Evolutionary conservation across 2,329 filamentous ascomycete genomes (phyloP), one percentile per base, ranked within the genome.

Genomic region (Chaetomium olivaceum): DNA sequence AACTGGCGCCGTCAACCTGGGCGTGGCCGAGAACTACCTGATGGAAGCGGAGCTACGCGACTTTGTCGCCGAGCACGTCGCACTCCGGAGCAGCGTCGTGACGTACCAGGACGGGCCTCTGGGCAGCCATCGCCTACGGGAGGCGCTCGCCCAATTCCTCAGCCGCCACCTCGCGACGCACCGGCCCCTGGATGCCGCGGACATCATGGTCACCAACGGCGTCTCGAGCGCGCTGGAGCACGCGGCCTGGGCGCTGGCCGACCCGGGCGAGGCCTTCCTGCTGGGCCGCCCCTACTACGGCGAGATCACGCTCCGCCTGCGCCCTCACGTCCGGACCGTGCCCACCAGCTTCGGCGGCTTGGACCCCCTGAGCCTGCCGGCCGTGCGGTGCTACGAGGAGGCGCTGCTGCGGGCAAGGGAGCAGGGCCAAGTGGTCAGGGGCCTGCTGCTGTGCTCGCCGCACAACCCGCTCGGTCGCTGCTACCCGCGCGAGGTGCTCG

Each of bases 201-300:
- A 50, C 46, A 50, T 50, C 46, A 50, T 50, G 46, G 46, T 50
- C 46, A 50, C 46, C 46, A 50, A 50, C 46, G 46, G 46, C 46
- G 46, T 50, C 46, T 50, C 46, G n/a, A 50, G 46, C 46, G 46
- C 46, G 46, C 46, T 50, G 46, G 46, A 50, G 46, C 46, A 50
- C 46, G 46, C 21, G 19, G 46, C 46, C 46, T 50, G 46, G 46
- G 46, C 46, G 46, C 46, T 50, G 46, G 46, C 46, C 46, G 46
- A 50, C 46, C 46, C 46, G 46, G 46, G 46, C 46, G 46, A 50
- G 46, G 46, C 46, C 46, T 50, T 50, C 46, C 46, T 50, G 46
- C 11, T 21, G 46, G 46, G 46, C 46, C 46, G 46, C 46, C 46
- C 46, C 46, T 50, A 50, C 46, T 50, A 50, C 46, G 46, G 46